phyloP scores from a whole-genome alignment of 345 rosid species.

The Camelina neglecta region DNA sequence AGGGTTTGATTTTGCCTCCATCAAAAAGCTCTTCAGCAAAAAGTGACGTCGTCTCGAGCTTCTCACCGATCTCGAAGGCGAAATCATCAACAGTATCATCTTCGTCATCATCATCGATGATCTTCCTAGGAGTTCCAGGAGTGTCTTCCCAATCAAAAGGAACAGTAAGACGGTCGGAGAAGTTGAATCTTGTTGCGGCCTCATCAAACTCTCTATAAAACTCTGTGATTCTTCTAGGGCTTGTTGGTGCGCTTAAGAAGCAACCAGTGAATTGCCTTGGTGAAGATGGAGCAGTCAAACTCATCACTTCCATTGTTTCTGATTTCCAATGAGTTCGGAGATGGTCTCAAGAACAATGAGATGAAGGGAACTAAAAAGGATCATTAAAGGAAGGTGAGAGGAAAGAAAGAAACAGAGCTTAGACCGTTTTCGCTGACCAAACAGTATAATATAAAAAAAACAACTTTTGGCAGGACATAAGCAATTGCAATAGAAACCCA shows the following conservation, averaged over 20 bases:
- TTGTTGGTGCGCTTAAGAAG: slow-evolving; percentile 78
- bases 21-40: slow-evolving; percentile 79
- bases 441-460: neutral
- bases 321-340: slow-evolving; percentile 11
- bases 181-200: slow-evolving; percentile 2
- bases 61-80: slow-evolving; percentile 55
- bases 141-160: slow-evolving; percentile 72
- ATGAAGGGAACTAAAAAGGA: slow-evolving; percentile 33
- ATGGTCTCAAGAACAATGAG: slow-evolving; percentile 15
- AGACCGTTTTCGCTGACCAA: slow-evolving; percentile 54
- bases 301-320: slow-evolving; percentile 56
- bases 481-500: neutral
- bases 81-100: slow-evolving; percentile 49
- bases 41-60: slow-evolving; percentile 47
- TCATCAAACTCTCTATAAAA: slow-evolving; percentile 57
- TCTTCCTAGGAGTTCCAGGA: slow-evolving; percentile 66
- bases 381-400: slow-evolving; percentile 24
- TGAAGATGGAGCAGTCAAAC: slow-evolving; percentile 72
- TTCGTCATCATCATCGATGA: neutral
- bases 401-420: slow-evolving; percentile 8
- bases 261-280: slow-evolving; percentile 61
- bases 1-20: slow-evolving; percentile 70
- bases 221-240: slow-evolving; percentile 66
- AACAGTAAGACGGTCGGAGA: slow-evolving; percentile 38
- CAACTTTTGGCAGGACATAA: neutral